These are phyloP conservation scores for Rosa persica DNA, from an alignment of 306 rosid genomes.

Conservation along the genomic window DNA sequence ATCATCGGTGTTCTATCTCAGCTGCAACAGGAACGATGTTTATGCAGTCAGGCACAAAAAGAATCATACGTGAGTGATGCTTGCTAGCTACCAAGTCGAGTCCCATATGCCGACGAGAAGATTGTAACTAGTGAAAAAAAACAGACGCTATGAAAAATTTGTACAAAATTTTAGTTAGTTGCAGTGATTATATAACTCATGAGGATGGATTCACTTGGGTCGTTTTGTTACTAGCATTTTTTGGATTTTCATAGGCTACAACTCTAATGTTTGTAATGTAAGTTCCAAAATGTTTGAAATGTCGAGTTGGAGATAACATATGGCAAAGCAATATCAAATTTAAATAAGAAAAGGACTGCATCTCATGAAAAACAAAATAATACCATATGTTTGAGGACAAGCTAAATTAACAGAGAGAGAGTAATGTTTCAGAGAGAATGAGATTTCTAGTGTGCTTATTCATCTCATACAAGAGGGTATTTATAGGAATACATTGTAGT, in stretches of 20 bases:
- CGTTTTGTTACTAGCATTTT: conserved; percentile 2
- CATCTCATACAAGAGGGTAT: no score
- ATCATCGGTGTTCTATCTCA: conserved; percentile 10
- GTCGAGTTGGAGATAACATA: neutral
- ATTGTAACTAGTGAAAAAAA: conserved; percentile 11
- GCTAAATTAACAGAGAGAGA: no score
- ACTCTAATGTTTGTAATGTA: neutral
- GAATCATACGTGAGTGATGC: conserved; percentile 1
- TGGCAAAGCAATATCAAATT: neutral
- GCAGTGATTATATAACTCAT: conserved; percentile 4
- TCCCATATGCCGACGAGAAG: conserved; percentile 1
- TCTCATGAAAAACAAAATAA: no score
- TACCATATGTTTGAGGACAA: no score
- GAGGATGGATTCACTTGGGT: conserved; percentile 11
- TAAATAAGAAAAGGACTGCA: no score
- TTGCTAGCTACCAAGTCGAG: conserved; percentile 12
- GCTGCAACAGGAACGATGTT: conserved; percentile 6
- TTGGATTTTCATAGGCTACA: neutral
- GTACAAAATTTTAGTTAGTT: neutral
- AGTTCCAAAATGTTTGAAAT: neutral
- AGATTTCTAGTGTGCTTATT: no score
- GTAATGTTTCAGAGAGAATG: no score
- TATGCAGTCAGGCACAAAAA: neutral
- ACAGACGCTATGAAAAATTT: conserved; percentile 15
- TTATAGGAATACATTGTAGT: no score